Conservation (phyloP, 176 grass and related monocot species). For the Aegilops longissima region DNA sequence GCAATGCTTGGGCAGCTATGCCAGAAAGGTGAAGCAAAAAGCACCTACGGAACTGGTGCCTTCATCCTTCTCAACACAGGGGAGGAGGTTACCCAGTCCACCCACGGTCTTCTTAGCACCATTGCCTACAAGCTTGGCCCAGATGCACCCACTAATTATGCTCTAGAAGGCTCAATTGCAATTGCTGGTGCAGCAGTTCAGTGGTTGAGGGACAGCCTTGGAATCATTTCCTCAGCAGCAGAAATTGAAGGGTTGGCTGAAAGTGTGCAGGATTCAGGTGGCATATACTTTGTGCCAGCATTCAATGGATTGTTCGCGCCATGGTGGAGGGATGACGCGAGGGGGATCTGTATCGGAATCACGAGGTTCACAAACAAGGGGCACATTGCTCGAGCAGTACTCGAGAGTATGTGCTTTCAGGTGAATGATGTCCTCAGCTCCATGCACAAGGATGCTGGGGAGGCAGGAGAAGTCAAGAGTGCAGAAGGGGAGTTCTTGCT, state of each 20-base stretch:
- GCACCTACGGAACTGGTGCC: conserved; percentile 90
- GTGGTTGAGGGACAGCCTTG: conserved; percentile 88
- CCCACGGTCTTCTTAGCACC: conserved; percentile 75
- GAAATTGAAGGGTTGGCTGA: conserved; percentile 75
- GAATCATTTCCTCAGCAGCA: conserved; percentile 50
- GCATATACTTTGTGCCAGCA: conserved; percentile 84
- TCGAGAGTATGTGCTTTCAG: conserved; percentile 95
- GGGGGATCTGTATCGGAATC: conserved; percentile 76
- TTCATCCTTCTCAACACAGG: conserved; percentile 98
- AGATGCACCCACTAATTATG: conserved; percentile 60
- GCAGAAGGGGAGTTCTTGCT: conserved; percentile 68
- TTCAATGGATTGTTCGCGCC: conserved; percentile 93
- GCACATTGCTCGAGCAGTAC: conserved; percentile 75
- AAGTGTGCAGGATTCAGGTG: conserved; percentile 70
- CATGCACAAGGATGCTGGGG: conserved; percentile 90
- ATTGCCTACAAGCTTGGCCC: conserved; percentile 84
- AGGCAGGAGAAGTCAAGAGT: conserved; percentile 50
- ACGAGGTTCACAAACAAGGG: conserved; percentile 88
- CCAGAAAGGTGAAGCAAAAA: conserved; percentile 86
- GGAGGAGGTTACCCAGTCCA: conserved; percentile 57
- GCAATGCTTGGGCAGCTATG: conserved; percentile 88
- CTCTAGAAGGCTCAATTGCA: conserved; percentile 90
- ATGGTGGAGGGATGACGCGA: conserved; percentile 92
- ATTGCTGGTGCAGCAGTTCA: conserved; percentile 95
- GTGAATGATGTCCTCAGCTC: conserved; percentile 89